Percentiles rank a stretch among this genome's conserved stretches.
Conservation (phyloP, 331 rosid genomes). For the Erythrophleum ivorense region DNA sequence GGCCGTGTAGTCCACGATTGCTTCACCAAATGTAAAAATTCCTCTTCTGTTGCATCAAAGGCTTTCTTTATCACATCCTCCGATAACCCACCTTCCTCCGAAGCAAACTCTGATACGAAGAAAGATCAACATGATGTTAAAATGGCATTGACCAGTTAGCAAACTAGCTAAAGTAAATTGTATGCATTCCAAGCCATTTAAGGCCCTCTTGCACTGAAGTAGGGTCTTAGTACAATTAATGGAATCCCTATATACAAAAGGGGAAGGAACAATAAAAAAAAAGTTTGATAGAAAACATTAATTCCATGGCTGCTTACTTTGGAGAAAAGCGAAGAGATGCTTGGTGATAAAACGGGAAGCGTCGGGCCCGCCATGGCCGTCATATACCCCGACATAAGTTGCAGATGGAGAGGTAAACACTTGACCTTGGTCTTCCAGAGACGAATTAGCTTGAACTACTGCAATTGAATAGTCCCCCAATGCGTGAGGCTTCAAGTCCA, state of each 20-base stretch:
- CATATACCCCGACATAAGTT: constrained; percentile 76
- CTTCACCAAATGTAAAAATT: constrained; percentile 62
- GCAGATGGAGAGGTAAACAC: constrained; percentile 69
- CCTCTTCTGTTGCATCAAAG: constrained; percentile 71
- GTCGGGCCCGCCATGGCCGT: constrained; percentile 92
- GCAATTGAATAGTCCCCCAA: constrained; percentile 80
- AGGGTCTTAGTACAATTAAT: no score
- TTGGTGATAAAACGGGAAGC: constrained; percentile 70
- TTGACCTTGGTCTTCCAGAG: constrained; percentile 83
- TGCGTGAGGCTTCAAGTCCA: constrained; percentile 61
- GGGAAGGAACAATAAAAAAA: not conserved
- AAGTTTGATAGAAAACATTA: not conserved
- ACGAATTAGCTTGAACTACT: constrained; percentile 78
- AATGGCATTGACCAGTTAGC: not conserved
- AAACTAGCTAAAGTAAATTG: not conserved
- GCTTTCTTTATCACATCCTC: constrained; percentile 80
- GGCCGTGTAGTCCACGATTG: constrained; percentile 62
- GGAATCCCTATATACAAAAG: no score
- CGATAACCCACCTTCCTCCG: constrained; percentile 73
- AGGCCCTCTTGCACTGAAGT: no score
- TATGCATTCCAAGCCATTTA: not conserved
- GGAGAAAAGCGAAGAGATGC: constrained; percentile 65
- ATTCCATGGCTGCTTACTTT: constrained; percentile 48
- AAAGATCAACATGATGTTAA: constrained; percentile 7
- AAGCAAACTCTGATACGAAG: constrained; percentile 52